Evolutionary conservation across 371 early-diverging fungal genomes (phyloP), one percentile per base, ranked within the genome.

Genomic region (Syncephalastrum sp.): DNA sequence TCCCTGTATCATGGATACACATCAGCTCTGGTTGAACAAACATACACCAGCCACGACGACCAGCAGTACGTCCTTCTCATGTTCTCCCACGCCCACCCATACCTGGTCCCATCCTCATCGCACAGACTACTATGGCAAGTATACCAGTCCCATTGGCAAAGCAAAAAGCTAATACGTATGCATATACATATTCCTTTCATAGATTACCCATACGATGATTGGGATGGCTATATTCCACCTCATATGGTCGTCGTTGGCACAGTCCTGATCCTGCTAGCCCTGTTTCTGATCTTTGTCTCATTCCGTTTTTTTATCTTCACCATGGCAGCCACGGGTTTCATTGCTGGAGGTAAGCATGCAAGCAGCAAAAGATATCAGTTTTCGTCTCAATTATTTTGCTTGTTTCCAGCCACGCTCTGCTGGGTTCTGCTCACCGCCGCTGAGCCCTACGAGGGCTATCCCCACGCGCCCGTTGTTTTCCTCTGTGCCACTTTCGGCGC

Each of bases 251-350:
- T 64, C 29, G 1, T 54, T 0, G 53, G 50, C 41, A 42, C 41
- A 14, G 14, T 71, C 0, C 33, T 67, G 3, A 53, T 71, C 10
- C 0, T 51, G 2, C 12, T 67, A 3, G 75, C 65, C 3, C 29
- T 63, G 5, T 65, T 50, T 53, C 42, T 69, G 2, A 41, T 67
- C 41, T 43, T 49, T 4, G 38, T 42, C 5, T 64, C 63, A 1
- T 75, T 70, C 47, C 59, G 56, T 2, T 57, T 62, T 21, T 75
- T 72, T 60, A 64, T 56, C 23, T 21, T 63, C 19, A 68, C 73
- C 1, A 54, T 72, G 42, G 64, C 41, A 5, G 16, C 60, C 5
- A 46, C 54, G 16, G 72, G 75, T 6, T 61, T 70, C 17, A 23
- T 64, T 3, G 24, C 65, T 14, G 75, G 72, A 24, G 43, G 75